These are phyloP conservation scores for Sphagnum fallax DNA, from an alignment of 228 moss, liverwort and hornwort genomes.

Conservation along the genomic window DNA sequence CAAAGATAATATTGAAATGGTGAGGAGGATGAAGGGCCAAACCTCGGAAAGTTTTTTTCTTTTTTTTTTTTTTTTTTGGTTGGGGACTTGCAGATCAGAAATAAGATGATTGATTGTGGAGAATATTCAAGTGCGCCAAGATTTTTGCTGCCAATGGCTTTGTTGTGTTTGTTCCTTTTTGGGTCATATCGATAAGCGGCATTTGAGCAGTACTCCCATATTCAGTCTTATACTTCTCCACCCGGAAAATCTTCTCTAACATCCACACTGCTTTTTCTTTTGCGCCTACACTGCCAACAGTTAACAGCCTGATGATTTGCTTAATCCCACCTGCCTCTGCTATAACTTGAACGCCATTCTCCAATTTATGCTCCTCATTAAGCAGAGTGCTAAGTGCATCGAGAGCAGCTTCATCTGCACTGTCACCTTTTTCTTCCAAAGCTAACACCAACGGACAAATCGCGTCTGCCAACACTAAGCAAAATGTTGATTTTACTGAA, in stretches of 20 bases:
- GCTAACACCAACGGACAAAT: conserved; percentile 69
- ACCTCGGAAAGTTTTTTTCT: no score
- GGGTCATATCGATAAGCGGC: conserved; percentile 92
- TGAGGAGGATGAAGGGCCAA: no score
- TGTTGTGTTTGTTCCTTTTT: conserved; percentile 75
- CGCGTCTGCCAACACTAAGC: conserved; percentile 71
- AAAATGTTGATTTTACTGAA: conserved; percentile 64
- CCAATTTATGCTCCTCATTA: conserved; percentile 36
- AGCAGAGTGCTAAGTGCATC: conserved; percentile 68
- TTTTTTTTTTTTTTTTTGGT: no score
- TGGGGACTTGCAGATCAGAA: conserved; percentile 28
- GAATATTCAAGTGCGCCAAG: conserved; percentile 82
- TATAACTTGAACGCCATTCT: conserved; percentile 60
- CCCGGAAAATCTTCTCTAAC: conserved; percentile 86
- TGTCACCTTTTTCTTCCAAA: conserved; percentile 76
- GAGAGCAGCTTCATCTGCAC: conserved; percentile 75
- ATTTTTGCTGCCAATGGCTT: conserved; percentile 78
- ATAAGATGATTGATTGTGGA: conserved; percentile 90
- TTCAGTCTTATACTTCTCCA: conserved; percentile 61
- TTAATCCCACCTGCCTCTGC: conserved; percentile 72
- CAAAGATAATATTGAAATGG: no score
- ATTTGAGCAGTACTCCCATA: conserved; percentile 79
- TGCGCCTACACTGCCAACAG: conserved; percentile 56
- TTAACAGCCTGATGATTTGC: conserved; percentile 62
- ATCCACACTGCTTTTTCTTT: conserved; percentile 89